Percentiles rank a stretch among this genome's conserved stretches.
Evolutionary conservation across 257 asterid genomes (phyloP).

Genomic region (Petrea volubilis): DNA sequence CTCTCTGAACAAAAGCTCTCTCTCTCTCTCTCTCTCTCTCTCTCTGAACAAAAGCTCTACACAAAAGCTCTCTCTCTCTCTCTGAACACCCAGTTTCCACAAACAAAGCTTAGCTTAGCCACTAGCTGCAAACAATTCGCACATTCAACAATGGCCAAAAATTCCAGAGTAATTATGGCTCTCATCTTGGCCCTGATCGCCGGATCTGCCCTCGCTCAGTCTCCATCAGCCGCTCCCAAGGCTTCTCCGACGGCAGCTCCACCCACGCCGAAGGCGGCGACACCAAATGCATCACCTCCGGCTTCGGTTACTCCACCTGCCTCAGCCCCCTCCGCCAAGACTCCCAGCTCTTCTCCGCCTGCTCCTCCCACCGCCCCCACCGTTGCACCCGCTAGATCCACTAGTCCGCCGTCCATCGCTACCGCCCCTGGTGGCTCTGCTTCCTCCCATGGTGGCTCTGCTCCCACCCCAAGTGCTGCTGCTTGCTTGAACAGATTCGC

Average conservation of each 20-base stretch:
- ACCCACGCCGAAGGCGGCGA: neutral
- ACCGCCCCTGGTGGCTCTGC: constrained; percentile 39
- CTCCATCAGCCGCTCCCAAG: constrained; percentile 48
- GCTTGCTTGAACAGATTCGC: constrained; percentile 40
- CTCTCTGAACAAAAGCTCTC: no score
- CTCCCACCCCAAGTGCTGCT: constrained; percentile 43
- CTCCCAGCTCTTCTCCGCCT: constrained; percentile 44
- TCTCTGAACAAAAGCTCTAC: no score
- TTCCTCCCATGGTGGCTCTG: constrained; percentile 25
- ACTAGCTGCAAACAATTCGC: neutral
- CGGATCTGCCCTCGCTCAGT: constrained; percentile 47
- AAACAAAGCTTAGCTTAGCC: neutral
- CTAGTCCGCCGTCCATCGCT: constrained; percentile 35
- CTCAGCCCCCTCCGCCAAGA: constrained; percentile 27
- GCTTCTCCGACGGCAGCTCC: constrained; percentile 24
- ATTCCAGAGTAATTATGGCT: neutral
- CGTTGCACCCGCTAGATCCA: constrained; percentile 23
- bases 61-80: neutral
- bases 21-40: no score
- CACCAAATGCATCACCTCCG: constrained; percentile 34
- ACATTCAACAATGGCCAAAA: neutral
- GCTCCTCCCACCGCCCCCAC: constrained; percentile 36
- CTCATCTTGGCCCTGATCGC: constrained; percentile 39
- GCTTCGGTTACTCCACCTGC: constrained; percentile 18
- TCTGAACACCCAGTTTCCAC: neutral